Conservation (phyloP, 176 grass and related monocot genomes). For the Poa annua region DNA sequence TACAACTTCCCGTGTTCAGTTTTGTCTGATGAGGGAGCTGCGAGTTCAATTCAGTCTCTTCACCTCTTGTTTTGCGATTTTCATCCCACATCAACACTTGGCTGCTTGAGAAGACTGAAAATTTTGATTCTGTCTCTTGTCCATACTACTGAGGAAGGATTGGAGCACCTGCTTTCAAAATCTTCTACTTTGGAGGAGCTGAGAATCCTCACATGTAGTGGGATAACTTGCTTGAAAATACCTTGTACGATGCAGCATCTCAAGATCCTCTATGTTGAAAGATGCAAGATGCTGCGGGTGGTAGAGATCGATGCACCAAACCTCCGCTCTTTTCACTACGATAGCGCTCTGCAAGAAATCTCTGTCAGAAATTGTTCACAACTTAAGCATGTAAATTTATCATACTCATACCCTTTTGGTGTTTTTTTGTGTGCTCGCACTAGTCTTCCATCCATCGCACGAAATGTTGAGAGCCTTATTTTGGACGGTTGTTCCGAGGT, state of each 20-base stretch:
- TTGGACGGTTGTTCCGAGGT: neutral
- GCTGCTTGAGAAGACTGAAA: neutral
- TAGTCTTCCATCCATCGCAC: neutral
- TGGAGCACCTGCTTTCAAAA: neutral
- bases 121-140: neutral
- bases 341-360: neutral
- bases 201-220: neutral
- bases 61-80: neutral
- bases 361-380: neutral
- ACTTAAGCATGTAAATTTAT: neutral
- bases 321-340: neutral
- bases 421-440: neutral
- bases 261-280: neutral
- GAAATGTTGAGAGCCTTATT: neutral
- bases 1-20: neutral
- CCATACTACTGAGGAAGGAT: neutral
- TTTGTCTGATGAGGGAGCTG: neutral
- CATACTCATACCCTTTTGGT: neutral
- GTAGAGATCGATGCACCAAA: constrained; percentile 9
- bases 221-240: neutral
- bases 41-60: neutral
- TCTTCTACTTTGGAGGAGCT: neutral
- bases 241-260: neutral
- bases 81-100: neutral
- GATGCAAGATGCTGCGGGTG: neutral